Evolutionary conservation across 2,329 filamentous ascomycete species (phyloP), one percentile per base, ranked within the genome.

Genomic region (Scedosporium apiospermum): DNA sequence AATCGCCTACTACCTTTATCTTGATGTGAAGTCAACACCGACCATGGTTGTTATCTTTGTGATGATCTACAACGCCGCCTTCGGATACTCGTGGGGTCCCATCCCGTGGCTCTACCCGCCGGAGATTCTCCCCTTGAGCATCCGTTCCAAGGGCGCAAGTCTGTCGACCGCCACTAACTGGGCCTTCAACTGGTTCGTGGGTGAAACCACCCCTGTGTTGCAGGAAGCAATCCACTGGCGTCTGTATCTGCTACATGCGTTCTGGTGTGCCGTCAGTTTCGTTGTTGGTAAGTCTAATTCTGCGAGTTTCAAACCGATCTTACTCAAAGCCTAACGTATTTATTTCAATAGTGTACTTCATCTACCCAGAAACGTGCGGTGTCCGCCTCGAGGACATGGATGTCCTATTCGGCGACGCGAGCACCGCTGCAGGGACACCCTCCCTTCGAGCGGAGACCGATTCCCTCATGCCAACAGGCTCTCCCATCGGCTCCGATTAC

Each of bases 41-140:
- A 89, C 84, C 6, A 76, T 96, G 72, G 95, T 97, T 2, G 95
- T 98, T 59, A 76, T 96, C 60, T 96, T 96, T 70, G 95, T 99
- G 71, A 96, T 98, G 89, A 88, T 97, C 59, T 99, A 98, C 78
- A 99, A 99, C 71, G 95, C 93, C 4, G 90, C 95, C 6, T 99
- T 98, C 73, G 95, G 95, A 58, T 96, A 93, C 71, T 85, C 83
- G 16, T 99, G 95, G 95, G 95, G 95, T 18, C 95, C 95, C 1
- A 96, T 99, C 65, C 95, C 95, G 7, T 99, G 95, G 95, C 80
- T 99, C 16, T 98, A 98, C 74, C 95, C 95, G 14, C 95, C 95
- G n/a, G 95, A 99, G 81, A 99, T 99, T 65, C 81, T 99, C 53
- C 95, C 95, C 4, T 81, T 99, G 65, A 97, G 92, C 79, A 97